Percentiles rank a stretch among this genome's conserved stretches.
Conservation (phyloP, 768 basidiomycete species). For the Suillus alpinus region DNA sequence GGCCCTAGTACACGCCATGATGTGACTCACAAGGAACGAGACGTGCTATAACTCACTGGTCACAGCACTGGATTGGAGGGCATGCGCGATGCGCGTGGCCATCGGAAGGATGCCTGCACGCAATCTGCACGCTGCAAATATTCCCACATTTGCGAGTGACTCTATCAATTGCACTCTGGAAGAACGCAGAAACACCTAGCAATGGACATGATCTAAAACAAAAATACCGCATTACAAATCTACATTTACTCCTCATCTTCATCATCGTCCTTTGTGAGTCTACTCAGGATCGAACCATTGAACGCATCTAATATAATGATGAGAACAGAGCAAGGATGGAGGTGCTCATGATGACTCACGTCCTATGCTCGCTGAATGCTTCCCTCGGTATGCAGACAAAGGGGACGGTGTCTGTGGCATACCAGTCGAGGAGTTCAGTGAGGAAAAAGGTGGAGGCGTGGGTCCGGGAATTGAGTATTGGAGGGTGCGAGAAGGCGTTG, state of each 20-base stretch:
- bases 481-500: conserved; percentile 32
- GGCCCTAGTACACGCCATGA: not conserved
- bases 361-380: conserved; percentile 32
- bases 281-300: conserved; percentile 26
- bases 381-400: conserved; percentile 39
- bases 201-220: not conserved
- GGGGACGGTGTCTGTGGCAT: conserved; percentile 35
- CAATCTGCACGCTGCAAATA: not conserved
- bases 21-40: not conserved
- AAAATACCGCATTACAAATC: conserved; percentile 1
- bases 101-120: not conserved
- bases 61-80: not conserved
- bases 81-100: not conserved
- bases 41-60: not conserved
- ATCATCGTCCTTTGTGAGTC: conserved; percentile 26
- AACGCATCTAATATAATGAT: conserved; percentile 21
- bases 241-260: conserved; percentile 16
- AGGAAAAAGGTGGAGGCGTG: conserved; percentile 36
- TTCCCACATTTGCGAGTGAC: not conserved
- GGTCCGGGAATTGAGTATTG: conserved; percentile 36
- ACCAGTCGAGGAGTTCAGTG: conserved; percentile 30
- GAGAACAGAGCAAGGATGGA: not conserved
- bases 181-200: not conserved
- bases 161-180: not conserved
- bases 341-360: conserved; percentile 25